phyloP scores from a whole-genome alignment of 1,284 basidiomycete species.

The Termitomyces sp. region DNA sequence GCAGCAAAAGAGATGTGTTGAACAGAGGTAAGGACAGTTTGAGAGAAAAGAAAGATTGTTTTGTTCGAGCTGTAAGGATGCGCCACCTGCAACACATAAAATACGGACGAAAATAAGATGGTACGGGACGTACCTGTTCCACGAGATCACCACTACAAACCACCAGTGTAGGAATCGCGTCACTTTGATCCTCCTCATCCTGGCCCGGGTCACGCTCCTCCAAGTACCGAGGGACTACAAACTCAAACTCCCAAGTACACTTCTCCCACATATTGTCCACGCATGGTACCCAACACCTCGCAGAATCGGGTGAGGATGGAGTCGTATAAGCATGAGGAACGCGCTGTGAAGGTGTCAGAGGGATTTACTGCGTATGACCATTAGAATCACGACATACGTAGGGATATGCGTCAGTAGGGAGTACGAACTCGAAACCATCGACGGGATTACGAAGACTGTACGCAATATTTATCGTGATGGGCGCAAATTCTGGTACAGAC shows the following conservation, averaged over 20 bases:
- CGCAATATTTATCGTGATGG: constrained; percentile 72
- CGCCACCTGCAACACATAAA: constrained; percentile 56
- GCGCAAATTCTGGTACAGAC: constrained; percentile 62
- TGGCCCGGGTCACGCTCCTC: constrained; percentile 57
- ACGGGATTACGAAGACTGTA: constrained; percentile 79
- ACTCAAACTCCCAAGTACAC: constrained; percentile 98
- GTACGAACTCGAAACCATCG: constrained; percentile 84
- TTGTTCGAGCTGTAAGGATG: constrained; percentile 95
- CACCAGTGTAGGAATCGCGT: constrained; percentile 75
- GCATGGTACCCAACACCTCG: constrained; percentile 97
- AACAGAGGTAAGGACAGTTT: constrained; percentile 83
- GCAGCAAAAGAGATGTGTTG: constrained; percentile 96
- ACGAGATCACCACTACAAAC: constrained; percentile 92
- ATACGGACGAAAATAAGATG: constrained; percentile 7
- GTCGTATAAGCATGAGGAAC: constrained; percentile 92
- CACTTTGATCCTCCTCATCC: constrained; percentile 55
- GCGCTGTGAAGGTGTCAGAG: constrained; percentile 48
- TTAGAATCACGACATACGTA: constrained; percentile 56
- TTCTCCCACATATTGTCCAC: constrained; percentile 94
- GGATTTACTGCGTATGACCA: constrained; percentile 1
- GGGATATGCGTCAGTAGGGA: constrained; percentile 77
- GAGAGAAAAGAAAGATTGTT: constrained; percentile 91
- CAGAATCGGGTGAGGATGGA: constrained; percentile 83
- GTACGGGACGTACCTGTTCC: constrained; percentile 66
- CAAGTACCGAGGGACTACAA: constrained; percentile 86